These are phyloP conservation scores for Ogataea salicorniae DNA, from an alignment of 805 yeast species.

Conservation along the genomic window DNA sequence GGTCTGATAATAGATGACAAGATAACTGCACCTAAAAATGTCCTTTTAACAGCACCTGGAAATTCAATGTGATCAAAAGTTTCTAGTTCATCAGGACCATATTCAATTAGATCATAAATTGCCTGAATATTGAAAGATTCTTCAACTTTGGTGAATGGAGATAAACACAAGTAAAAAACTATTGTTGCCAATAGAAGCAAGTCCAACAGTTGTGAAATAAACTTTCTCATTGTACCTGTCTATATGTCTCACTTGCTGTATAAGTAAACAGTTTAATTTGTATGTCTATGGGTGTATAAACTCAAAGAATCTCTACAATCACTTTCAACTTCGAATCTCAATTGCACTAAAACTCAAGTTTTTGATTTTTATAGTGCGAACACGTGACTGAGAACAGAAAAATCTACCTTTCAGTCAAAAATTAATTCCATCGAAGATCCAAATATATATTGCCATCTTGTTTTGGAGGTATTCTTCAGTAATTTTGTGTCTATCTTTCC, in stretches of 20 bases:
- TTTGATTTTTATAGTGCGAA: no score
- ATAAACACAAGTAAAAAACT: slow-evolving; percentile 42
- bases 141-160: slow-evolving; percentile 91
- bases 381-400: no score
- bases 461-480: no score
- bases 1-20: slow-evolving; percentile 45
- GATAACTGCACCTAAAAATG: slow-evolving; percentile 67
- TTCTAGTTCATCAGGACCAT: slow-evolving; percentile 46
- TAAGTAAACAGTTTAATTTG: no score
- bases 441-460: no score
- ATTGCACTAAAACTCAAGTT: no score
- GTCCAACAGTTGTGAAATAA: slow-evolving; percentile 12
- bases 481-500: no score
- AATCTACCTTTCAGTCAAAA: no score
- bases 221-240: not conserved
- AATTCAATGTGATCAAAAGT: slow-evolving; percentile 70
- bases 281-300: no score
- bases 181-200: slow-evolving; percentile 40
- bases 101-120: slow-evolving; percentile 67
- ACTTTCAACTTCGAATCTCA: no score
- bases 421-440: no score
- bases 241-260: not conserved
- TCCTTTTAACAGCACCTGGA: slow-evolving; percentile 87
- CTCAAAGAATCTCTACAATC: no score
- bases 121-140: slow-evolving; percentile 93